Evolutionary conservation across 2,329 filamentous ascomycete species (phyloP).

Genomic region (Scedosporium apiospermum): DNA sequence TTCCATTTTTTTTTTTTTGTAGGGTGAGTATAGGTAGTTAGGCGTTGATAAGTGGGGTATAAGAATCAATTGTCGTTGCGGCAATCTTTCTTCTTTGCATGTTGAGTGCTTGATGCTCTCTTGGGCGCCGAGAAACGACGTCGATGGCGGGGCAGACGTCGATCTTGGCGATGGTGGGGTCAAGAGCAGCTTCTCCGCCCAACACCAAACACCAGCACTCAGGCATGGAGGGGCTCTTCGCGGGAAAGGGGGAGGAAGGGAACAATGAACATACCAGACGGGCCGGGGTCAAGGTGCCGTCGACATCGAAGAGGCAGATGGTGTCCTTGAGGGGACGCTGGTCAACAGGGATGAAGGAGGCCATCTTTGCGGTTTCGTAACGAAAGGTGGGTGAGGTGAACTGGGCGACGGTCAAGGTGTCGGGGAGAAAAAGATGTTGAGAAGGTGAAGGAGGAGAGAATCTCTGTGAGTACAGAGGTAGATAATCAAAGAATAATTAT

Average conservation of each 20-base stretch:
- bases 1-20: neutral
- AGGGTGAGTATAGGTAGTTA: neutral
- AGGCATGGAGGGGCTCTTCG: neutral
- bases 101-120: no score
- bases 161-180: neutral
- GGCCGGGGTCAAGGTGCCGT: constrained; percentile 80
- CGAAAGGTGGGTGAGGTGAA: neutral
- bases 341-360: constrained; percentile 61
- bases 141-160: neutral
- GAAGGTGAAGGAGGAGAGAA: neutral
- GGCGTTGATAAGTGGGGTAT: neutral
- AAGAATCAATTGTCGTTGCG: no score
- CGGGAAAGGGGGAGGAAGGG: neutral
- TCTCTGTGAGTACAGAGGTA: neutral
- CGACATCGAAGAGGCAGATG: constrained; percentile 92
- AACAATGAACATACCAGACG: constrained; percentile 50
- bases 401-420: neutral
- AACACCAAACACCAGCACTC: neutral
- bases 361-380: constrained; percentile 25
- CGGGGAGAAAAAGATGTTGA: constrained; percentile 4
- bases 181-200: neutral
- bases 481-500: neutral
- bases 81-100: no score
- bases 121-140: neutral
- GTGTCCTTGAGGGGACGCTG: constrained; percentile 86